Evolutionary conservation across 768 basidiomycete species (phyloP).

Genomic region (Galerina marginata): DNA sequence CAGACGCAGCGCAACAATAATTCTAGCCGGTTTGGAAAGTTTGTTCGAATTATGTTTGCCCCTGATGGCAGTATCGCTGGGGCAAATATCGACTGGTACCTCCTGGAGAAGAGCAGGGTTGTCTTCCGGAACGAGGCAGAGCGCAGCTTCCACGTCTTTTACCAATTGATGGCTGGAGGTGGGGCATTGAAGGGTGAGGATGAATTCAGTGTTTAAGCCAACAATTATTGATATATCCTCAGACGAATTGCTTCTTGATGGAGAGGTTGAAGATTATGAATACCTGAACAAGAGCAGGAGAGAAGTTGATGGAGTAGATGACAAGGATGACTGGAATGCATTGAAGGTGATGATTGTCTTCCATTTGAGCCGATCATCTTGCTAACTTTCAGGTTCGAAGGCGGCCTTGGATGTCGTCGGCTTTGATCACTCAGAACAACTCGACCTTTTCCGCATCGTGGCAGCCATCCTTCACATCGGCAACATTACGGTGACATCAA

Average conservation of each 20-base stretch:
- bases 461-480: conserved; percentile 96
- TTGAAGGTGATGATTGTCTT: conserved; percentile 59
- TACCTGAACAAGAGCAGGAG: conserved; percentile 89
- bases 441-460: conserved; percentile 92
- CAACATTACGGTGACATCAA: conserved; percentile 84
- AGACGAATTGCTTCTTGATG: conserved; percentile 80
- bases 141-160: conserved; percentile 96
- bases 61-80: conserved; percentile 95
- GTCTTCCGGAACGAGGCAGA: conserved; percentile 88
- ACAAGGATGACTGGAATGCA: conserved; percentile 83
- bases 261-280: conserved; percentile 81
- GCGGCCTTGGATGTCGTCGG: conserved; percentile 89
- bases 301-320: conserved; percentile 96
- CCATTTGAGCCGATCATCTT: neutral
- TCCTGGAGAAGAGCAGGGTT: conserved; percentile 96
- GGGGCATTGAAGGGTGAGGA: conserved; percentile 69
- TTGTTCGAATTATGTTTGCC: conserved; percentile 93
- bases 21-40: conserved; percentile 98
- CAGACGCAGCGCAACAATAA: conserved; percentile 99
- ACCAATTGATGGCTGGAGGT: conserved; percentile 87
- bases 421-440: conserved; percentile 82
- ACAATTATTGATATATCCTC: conserved; percentile 11
- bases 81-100: conserved; percentile 98
- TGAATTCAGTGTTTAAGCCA: neutral
- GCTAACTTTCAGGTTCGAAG: conserved; percentile 39